phyloP scores from a whole-genome alignment of 306 rosid genomes.

The Pterocarpus macrocarpus region DNA sequence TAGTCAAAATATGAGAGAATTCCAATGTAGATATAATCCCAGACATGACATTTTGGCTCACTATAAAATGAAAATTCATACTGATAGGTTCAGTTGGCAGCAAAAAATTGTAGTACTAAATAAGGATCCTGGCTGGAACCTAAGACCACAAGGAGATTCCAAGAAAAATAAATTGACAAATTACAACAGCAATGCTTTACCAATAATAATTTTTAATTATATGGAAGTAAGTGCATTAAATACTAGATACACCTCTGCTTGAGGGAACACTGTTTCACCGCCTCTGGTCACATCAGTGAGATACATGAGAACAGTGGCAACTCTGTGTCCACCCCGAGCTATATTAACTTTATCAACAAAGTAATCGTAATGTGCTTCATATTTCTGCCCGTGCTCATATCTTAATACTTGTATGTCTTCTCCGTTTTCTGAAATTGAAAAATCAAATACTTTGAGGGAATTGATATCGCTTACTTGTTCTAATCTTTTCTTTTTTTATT shows the following conservation, averaged over 20 bases:
- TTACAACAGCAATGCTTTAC: not conserved
- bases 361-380: conserved; percentile 91
- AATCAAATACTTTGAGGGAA: conserved; percentile 28
- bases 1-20: conserved; percentile 14
- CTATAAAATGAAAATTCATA: not conserved
- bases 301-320: conserved; percentile 95
- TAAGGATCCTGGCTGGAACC: too few relatives aligned
- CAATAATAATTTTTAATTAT: not conserved
- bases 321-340: conserved; percentile 91
- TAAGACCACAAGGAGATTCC: not conserved
- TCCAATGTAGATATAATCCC: not conserved
- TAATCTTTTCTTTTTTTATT: not conserved
- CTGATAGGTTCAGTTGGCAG: conserved; percentile 3
- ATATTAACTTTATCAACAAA: conserved; percentile 89
- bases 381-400: conserved; percentile 97
- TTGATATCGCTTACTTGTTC: conserved; percentile 11
- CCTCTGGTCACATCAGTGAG: conserved; percentile 82
- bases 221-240: conserved; percentile 18
- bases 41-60: conserved; percentile 20
- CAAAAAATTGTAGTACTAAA: not conserved
- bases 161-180: conserved; percentile 6
- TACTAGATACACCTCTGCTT: conserved; percentile 76
- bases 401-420: conserved; percentile 96
- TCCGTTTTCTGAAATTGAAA: conserved; percentile 85
- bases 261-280: conserved; percentile 98